Base-by-base conservation (phyloP, 1,139 yeast genomes). In the Blastobotrys elegans region DNA sequence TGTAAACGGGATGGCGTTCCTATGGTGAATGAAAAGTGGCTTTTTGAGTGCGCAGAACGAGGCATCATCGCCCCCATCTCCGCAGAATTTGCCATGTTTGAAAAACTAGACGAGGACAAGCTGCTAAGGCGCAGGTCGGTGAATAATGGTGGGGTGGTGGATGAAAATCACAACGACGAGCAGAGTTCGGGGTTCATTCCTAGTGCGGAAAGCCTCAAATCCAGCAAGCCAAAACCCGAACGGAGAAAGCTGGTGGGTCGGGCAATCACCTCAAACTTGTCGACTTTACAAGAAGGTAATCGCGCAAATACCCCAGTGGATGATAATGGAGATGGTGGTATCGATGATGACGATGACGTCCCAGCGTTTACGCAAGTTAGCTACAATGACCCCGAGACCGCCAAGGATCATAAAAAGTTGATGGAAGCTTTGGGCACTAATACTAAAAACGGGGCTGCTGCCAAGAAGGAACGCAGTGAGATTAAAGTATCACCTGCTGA, bases 21-120 rank as follows among this genome's bases (percentile, higher is more conserved):
- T 0, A 71, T 79, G 13, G 79, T 78, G 1, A 72, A 76, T 5
- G 62, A 72, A 8, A 71, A 74, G 7, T 80, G 78, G 69, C 57
- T 80, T 10, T 78, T 82, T 78, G 78, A 60, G 27, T 62, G 47
- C n/a, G 47, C 47, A 5, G 47, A 44, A 7, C 24, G 40, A 17
- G 47, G 47, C 3, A 21, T 44, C 16, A 16, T 44, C 4, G 39
- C 29, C 11, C 47, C 42, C 5, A n/a, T 44, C 3, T 33, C 37
- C 16, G 14, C 26, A n/a, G 42, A 24, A 2, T 31, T 31, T 32
- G 18, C 36, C 22, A 39, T 44, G 42, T 44, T 38, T 22, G 34
- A 32, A 18, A 14, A 17, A 4, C 34, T 31, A n/a, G 43, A 37
- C 2, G 26, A 24, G 13, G 43, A 32, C 3, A 44, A 38, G 30